A percentile compares a stretch with the other conserved stretches of the same genome.
These are phyloP conservation scores for Quercus wislizeni DNA, from an alignment of 306 rosid genomes.

Conservation along the genomic window DNA sequence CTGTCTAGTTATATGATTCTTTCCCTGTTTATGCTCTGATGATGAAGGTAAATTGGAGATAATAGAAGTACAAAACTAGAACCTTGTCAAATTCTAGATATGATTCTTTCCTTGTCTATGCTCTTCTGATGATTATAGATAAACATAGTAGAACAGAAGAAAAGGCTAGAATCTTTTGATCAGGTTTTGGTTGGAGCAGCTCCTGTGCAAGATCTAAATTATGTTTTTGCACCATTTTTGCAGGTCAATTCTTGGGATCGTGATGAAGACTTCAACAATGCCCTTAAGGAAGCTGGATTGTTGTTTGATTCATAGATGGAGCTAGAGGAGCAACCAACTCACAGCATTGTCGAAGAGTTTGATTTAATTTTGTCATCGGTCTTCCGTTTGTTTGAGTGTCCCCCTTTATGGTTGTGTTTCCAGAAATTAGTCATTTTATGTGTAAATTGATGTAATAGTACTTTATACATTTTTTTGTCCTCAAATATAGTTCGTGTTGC, in stretches of 20 bases:
- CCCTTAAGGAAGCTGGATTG: conserved; percentile 63
- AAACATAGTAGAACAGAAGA: too few species aligned
- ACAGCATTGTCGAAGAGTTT: neutral
- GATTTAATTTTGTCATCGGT: neutral
- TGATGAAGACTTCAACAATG: conserved; percentile 49
- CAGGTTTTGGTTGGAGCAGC: neutral
- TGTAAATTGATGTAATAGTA: neutral
- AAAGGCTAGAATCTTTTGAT: neutral
- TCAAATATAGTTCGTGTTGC: neutral
- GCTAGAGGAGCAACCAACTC: neutral
- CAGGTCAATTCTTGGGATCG: conserved; percentile 30
- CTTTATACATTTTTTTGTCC: neutral
- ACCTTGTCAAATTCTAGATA: too few species aligned
- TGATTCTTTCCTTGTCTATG: too few species aligned
- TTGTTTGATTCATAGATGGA: conserved; percentile 7
- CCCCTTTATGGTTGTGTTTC: neutral
- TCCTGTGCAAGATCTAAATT: neutral
- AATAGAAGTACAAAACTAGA: too few species aligned
- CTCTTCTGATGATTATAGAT: too few species aligned
- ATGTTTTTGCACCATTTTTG: neutral
- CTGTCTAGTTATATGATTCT: neutral
- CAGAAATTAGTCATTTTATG: neutral
- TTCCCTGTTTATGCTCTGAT: neutral
- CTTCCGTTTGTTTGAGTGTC: too few species aligned
- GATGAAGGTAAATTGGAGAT: neutral